Evolutionary conservation across 306 rosid species (phyloP).

Genomic region (Luffa acutangula): DNA sequence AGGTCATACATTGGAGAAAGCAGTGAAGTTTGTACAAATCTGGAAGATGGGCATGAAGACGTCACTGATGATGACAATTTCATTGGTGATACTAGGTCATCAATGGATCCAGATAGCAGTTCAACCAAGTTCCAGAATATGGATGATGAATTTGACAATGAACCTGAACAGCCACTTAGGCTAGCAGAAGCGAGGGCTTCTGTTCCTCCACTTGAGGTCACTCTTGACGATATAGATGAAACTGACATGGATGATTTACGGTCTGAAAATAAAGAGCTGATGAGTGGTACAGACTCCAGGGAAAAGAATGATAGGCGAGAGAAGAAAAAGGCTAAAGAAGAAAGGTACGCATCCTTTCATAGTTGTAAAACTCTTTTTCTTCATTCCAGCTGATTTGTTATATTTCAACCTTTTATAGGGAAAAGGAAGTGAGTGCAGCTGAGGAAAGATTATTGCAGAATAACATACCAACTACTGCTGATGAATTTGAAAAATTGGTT

Average conservation of each 20-base stretch:
- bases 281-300: constrained; percentile 17
- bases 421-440: constrained; percentile 57
- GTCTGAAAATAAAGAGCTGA: constrained; percentile 31
- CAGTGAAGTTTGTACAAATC: constrained; percentile 14
- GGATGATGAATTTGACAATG: constrained; percentile 33
- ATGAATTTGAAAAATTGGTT: constrained; percentile 85
- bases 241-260: constrained; percentile 18
- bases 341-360: constrained; percentile 33
- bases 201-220: constrained; percentile 78
- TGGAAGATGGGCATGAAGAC: constrained; percentile 35
- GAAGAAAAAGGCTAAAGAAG: constrained; percentile 57
- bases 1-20: constrained; percentile 33
- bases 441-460: constrained; percentile 81
- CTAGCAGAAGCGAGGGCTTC: constrained; percentile 63
- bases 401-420: constrained; percentile 34
- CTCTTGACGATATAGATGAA: constrained; percentile 56
- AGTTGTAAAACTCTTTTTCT: neutral
- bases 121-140: constrained; percentile 20
- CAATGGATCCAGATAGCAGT: constrained; percentile 15
- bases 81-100: constrained; percentile 16
- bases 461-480: constrained; percentile 70
- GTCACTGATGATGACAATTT: constrained; percentile 11
- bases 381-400: neutral
- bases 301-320: constrained; percentile 52
- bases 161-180: constrained; percentile 29